Base-by-base conservation (phyloP, 176 grass and related monocot genomes). In the Chrysopogon serrulatus region DNA sequence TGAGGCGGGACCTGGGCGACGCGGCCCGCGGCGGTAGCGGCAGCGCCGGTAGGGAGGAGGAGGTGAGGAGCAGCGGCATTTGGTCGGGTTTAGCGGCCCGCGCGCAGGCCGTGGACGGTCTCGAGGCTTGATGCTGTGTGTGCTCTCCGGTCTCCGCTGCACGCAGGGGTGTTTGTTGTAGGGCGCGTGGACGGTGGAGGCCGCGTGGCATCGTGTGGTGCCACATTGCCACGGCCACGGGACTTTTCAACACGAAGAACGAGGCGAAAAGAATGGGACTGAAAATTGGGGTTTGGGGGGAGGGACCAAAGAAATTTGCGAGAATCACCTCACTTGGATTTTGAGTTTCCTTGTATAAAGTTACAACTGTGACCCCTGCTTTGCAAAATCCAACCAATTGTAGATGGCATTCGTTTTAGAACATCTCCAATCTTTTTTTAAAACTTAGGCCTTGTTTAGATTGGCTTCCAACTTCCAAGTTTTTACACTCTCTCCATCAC, bases 51-150 rank as follows among this genome's bases (percentile, higher is more conserved):
- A 53, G 19, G 16, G 83, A 42, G 27, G 72, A 36, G 54, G 79
- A 66, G 44, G 88, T 11, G 83, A 90, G 78, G 56, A 83, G 66
- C 66, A 10, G 79, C 57, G 79, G 83, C 88, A 90, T 86, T 73
- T 56, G 73, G 72, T 12, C 30, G n/a, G 31, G 61, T 16, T 80
- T 31, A 48, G 69, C 76, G 12, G 45, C 74, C 65, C 73, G 17
- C 54, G 41, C 63, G 68, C 87, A n/a, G n/a, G n/a, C n/a, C n/a
- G n/a, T 39, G 68, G 30, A 45, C 2, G 54, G 17, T 16, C 2
- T 18, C 5, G 73, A 31, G 56, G 44, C 43, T 32, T 63, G 72
- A 56, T 79, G 36, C 47, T 33, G 5, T 1, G 54, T 4, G 71
- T 6, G 40, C 6, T 30, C 42, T 68, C 23, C 21, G 35, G 59